Evolutionary conservation across 2,329 filamentous ascomycete genomes (phyloP), one percentile per base, ranked within the genome.

Genomic region (Pseudogymnoascus sp.): DNA sequence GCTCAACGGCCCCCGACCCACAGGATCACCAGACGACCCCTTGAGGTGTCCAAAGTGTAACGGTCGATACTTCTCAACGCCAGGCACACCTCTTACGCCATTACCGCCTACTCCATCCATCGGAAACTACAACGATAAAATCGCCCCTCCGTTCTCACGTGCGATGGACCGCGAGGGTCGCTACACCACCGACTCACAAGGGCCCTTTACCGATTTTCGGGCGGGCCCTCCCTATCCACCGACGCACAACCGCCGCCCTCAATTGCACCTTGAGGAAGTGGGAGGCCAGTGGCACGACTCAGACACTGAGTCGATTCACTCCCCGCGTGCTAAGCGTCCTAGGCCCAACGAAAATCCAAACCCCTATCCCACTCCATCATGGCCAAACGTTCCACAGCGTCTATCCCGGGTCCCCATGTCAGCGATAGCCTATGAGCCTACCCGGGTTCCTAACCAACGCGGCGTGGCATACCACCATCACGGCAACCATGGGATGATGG

Each of bases 1-100:
- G 63, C 14, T 66, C 44, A 70, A 64, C 63, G 67, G 66, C 33
- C 65, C 67, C 13, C 21, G 64, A 14, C 66, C 70, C 40, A 72
- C 75, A 1, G 71, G 75, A 1, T 70, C 74, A 1, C 61, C 70
- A 16, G 81, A 84, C 42, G 80, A 83, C 61, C 76, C 80, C n/a
- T 77, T 78, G 24, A 79, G 83, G 67, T 93, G 90, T 72, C 78
- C 81, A 35, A 90, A 86, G 78, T 93, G 90, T 68, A 86, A 87
- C 65, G 89, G 89, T 21, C 65, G 71, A 56, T 74, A 72, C 59
- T 73, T 73, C 19, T 72, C 70, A 47, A 72, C 70, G 19, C 70
- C 71, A 64, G 71, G 68, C 61, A 73, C 72, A 26, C 71, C 72
- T 42, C 60, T 72, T 5, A 72, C 70, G 59, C 69, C 71, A 31